Base-by-base conservation (phyloP, 1,284 basidiomycete genomes). In the Hypsizygus ulmarius region DNA sequence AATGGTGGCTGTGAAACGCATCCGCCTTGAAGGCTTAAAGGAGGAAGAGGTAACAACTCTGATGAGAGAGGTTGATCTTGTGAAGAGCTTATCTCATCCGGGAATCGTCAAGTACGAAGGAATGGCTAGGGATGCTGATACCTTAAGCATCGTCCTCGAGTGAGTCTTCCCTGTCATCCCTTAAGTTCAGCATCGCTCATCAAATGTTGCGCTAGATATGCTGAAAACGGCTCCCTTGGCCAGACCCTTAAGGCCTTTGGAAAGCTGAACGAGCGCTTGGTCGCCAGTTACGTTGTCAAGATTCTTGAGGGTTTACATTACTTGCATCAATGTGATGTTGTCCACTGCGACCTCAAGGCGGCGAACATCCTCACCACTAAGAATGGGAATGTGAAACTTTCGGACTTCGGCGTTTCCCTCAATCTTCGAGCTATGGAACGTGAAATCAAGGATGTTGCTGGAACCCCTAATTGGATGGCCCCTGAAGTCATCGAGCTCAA, bases 401-500 rank as follows among this genome's bases (percentile, higher is more conserved):
- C 96, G 28, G 96, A 99, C 68, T 98, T 99, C 68, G 96, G 96
- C 51, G 91, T 99, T 10, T 97, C 95, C n/a, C 89, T 97, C 43
- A 97, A 97, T 54, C 87, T 99, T 69, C 91, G 96, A 58, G 96
- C 95, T 0, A 85, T 98, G 75, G 93, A 94, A 58, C 75, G 88
- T 40, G 91, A 93, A 66, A 83, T 83, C 61, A 88, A 92, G 64
- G 83, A 88, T 58, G 89, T 95, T 9, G 90, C 92, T 4, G 95
- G 94, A 9, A 97, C 94, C 4, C 94, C 94, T 3, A 96, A 97
- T 61, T 97, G 94, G 94, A 97, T 97, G 93, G 93, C 94, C 2
- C 94, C 95, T 1, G 94, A 97, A 66, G 90, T 89, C 41, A 97
- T 97, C 55, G 88, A 93, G 65, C 79, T 81, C 58, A 88, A 78